phyloP scores from a whole-genome alignment of 179 eudicot species.

The Nepenthes alata region DNA sequence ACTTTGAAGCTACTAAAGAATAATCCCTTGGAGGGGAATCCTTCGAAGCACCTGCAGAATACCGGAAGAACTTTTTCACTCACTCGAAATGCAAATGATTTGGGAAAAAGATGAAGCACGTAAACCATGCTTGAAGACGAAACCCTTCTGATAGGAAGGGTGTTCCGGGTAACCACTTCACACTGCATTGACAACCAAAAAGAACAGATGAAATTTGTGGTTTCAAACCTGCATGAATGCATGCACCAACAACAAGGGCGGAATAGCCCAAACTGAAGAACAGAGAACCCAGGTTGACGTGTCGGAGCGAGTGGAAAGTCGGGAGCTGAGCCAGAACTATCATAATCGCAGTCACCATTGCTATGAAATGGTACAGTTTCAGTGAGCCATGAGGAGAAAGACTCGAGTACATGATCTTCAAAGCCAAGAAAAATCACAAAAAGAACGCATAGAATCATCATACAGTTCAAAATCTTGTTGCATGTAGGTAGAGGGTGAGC shows the following conservation, averaged over 20 bases:
- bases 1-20: slow-evolving; percentile 32
- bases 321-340: slow-evolving; percentile 29
- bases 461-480: neutral
- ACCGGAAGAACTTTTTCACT: neutral
- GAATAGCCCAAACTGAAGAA: slow-evolving; percentile 62
- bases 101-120: no score
- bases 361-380: slow-evolving; percentile 70
- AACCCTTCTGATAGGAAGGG: no score
- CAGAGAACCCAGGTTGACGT: slow-evolving; percentile 29
- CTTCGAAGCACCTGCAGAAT: slow-evolving; percentile 36
- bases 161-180: no score
- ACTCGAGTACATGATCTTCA: slow-evolving; percentile 61
- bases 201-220: neutral
- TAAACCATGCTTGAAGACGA: neutral
- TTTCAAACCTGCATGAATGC: slow-evolving; percentile 25
- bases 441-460: neutral
- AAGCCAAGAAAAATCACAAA: neutral
- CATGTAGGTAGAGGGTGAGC: no score
- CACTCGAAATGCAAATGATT: no score
- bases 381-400: slow-evolving; percentile 47
- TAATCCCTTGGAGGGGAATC: slow-evolving; percentile 63
- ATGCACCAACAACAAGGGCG: slow-evolving; percentile 34
- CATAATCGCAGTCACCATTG: slow-evolving; percentile 38
- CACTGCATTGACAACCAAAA: no score
- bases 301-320: slow-evolving; percentile 35